Evolutionary conservation across 495 filamentous ascomycete species (phyloP).

Genomic region (Lophiostoma macrostomum): DNA sequence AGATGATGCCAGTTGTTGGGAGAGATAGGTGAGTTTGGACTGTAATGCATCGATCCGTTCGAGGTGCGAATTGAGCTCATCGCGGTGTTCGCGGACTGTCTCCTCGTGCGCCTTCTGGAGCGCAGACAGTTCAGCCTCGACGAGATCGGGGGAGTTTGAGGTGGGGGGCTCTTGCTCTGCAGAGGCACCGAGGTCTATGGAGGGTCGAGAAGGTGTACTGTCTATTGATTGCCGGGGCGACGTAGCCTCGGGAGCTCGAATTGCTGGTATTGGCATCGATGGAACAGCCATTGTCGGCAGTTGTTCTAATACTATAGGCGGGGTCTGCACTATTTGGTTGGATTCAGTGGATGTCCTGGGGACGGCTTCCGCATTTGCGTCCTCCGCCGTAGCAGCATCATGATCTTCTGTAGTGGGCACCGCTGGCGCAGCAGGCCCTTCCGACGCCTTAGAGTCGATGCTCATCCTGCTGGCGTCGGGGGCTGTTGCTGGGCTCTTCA

Average conservation of each 20-base stretch:
- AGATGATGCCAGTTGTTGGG: slow-evolving; percentile 42
- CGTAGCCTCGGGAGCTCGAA: slow-evolving; percentile 30
- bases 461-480: slow-evolving; percentile 30
- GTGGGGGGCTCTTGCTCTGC: slow-evolving; percentile 40
- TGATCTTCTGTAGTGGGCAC: slow-evolving; percentile 1
- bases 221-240: slow-evolving; percentile 34
- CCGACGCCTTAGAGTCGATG: slow-evolving; percentile 32
- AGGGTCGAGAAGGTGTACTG: slow-evolving; percentile 21
- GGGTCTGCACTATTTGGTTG: not conserved
- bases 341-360: slow-evolving; percentile 18
- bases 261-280: slow-evolving; percentile 33
- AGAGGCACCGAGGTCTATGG: slow-evolving; percentile 40
- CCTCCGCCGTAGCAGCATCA: slow-evolving; percentile 13
- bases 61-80: slow-evolving; percentile 75
- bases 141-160: slow-evolving; percentile 4
- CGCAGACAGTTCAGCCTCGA: slow-evolving; percentile 43
- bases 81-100: slow-evolving; percentile 63
- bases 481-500: slow-evolving; percentile 20
- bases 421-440: slow-evolving; percentile 18
- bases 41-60: slow-evolving; percentile 92
- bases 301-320: slow-evolving; percentile 16
- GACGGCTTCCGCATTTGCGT: slow-evolving; percentile 11
- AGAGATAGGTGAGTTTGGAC: slow-evolving; percentile 79
- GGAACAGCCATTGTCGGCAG: slow-evolving; percentile 17
- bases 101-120: slow-evolving; percentile 58